Conservation (phyloP, 768 basidiomycete species). For the Chalciporus chontae region DNA sequence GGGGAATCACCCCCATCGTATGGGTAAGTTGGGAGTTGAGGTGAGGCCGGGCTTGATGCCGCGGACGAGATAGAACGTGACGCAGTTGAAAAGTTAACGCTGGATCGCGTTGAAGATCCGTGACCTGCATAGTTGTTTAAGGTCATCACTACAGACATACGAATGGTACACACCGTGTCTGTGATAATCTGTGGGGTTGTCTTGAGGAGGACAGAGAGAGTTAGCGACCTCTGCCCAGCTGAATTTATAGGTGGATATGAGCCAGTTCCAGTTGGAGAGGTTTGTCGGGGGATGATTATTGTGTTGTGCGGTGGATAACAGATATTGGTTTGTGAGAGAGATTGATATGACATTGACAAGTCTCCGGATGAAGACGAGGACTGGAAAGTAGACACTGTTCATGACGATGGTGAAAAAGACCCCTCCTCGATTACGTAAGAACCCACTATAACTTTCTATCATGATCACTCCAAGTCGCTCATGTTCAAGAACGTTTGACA, state of each 20-base stretch:
- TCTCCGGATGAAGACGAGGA: slow-evolving; percentile 57
- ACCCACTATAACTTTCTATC: too few relatives aligned
- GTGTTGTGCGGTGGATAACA: slow-evolving; percentile 30
- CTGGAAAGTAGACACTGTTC: slow-evolving; percentile 50
- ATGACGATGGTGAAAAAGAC: slow-evolving; percentile 18
- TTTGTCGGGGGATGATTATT: background rate
- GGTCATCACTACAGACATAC: background rate
- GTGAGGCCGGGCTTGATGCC: background rate
- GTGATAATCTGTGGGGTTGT: background rate
- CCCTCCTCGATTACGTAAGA: background rate
- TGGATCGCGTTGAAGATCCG: background rate
- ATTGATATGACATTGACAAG: slow-evolving; percentile 67
- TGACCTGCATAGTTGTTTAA: background rate
- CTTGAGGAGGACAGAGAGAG: background rate
- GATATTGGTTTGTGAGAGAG: slow-evolving; percentile 67
- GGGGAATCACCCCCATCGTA: slow-evolving; percentile 3
- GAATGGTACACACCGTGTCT: background rate
- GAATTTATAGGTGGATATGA: slow-evolving; percentile 8
- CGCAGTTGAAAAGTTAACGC: too few relatives aligned
- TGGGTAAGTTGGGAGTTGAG: slow-evolving; percentile 12
- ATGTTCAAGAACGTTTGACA: too few relatives aligned
- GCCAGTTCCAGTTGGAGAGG: slow-evolving; percentile 14
- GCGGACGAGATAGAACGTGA: background rate
- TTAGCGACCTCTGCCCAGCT: background rate
- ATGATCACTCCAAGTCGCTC: too few relatives aligned